Base-by-base conservation (phyloP, 1,284 basidiomycete species). In the Coniferiporia weirii region DNA sequence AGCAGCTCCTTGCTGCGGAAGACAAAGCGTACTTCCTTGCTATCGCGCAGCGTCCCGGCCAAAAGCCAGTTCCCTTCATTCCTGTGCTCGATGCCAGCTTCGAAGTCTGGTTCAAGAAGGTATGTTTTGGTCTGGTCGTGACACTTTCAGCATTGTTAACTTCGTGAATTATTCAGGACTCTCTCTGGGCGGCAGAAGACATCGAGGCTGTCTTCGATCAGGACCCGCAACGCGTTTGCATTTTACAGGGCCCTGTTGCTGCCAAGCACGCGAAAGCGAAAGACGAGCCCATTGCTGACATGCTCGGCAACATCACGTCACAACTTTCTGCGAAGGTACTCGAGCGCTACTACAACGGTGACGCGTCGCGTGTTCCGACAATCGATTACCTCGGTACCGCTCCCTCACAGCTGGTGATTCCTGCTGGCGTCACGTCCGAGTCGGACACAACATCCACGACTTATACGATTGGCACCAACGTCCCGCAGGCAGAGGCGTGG, bases 31-130 rank as follows among this genome's bases (percentile, higher is more conserved):
- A 87, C 78, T 98, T 99, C 85, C 82, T 99, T 51, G 89, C 91
- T 43, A 96, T 99, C 69, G 82, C 91, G 47, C 95, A 98, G 73
- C 84, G 97, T 57, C 93, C 93, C 13, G 93, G 93, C 13, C 96
- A 99, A 80, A 99, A 99, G 79, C 97, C 97, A 0, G 95, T 91
- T 7, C 97, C 96, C 1, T 99, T 98, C 80, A 98, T 99, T 67
- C 95, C 96, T n/a, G 87, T 98, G 54, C 83, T 99, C 52, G 95
- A 98, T 73, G 84, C 86, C 22, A 85, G 75, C 66, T 98, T 99
- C 71, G 93, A 96, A 72, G 93, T 98, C 57, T 98, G 95, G 94
- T 98, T 98, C 79, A 98, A 98, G 82, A 97, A 97, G 85, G 91
- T 90, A 62, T 27, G 78, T 66, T 1, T 51, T 20, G 47, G 15